A percentile compares a stretch with the other conserved stretches of the same genome.
Conservation (phyloP, 371 early-diverging fungal species). For the Apophysomyces trapeziformis region DNA sequence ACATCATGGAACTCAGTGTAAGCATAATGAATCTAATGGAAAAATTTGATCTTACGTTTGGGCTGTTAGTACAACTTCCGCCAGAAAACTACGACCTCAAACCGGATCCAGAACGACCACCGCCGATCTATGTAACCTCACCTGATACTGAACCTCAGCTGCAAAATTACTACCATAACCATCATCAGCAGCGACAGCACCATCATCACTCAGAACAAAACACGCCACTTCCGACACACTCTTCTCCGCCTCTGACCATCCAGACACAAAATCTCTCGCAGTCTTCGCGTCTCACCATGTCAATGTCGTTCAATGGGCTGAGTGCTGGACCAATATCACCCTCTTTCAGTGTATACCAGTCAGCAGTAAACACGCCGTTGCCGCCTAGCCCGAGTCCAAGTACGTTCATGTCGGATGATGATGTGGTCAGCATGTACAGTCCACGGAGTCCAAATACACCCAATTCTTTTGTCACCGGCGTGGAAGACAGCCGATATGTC, state of each 20-base stretch:
- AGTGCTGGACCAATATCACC: constrained; percentile 10
- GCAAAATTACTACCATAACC: constrained; percentile 10
- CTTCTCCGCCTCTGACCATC: constrained; percentile 13
- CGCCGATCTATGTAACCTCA: constrained; percentile 25
- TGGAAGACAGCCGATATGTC: constrained; percentile 12
- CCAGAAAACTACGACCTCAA: constrained; percentile 18
- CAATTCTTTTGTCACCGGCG: constrained; percentile 4
- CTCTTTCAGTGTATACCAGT: constrained; percentile 7
- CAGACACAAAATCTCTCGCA: constrained; percentile 18
- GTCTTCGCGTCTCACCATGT: background rate
- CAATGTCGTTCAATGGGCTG: background rate
- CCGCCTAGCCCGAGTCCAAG: constrained; percentile 28
- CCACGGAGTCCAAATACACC: constrained; percentile 30
- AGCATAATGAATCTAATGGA: background rate
- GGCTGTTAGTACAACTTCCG: constrained; percentile 2
- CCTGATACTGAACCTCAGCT: constrained; percentile 21
- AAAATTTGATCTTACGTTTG: background rate
- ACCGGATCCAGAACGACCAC: constrained; percentile 28
- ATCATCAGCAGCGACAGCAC: constrained; percentile 5
- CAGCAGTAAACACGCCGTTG: constrained; percentile 22
- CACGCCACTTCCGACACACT: constrained; percentile 15
- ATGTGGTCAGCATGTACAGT: constrained; percentile 21
- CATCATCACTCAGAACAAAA: background rate
- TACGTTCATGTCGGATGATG: constrained; percentile 29
- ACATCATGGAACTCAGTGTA: constrained; percentile 40